Conservation (phyloP, 345 rosid species). For the Gossypium arboreum region DNA sequence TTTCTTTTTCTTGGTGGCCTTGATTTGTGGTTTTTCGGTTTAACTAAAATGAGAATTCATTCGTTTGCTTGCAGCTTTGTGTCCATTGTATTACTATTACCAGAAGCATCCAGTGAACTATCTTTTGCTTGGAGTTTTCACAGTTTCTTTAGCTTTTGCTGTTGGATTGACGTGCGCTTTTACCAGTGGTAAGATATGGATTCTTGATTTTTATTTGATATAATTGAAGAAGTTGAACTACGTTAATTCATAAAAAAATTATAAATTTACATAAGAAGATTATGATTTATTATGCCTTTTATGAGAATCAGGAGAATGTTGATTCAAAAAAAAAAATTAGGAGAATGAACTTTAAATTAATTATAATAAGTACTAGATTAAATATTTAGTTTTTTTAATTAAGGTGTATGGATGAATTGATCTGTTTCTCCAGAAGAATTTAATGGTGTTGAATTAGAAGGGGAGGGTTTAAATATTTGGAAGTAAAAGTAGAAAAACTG, state of each 20-base stretch:
- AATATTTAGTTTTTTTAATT: no score
- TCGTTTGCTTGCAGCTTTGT: conserved; percentile 47
- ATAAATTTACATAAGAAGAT: no score
- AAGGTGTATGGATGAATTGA: not conserved
- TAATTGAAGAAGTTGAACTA: not conserved
- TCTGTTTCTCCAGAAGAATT: no score
- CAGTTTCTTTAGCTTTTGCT: conserved; percentile 61
- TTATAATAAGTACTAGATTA: no score
- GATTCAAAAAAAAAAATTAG: no score
- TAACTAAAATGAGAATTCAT: not conserved
- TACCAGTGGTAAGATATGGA: conserved; percentile 46
- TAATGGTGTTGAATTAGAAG: no score
- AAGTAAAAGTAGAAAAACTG: no score
- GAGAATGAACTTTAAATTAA: no score
- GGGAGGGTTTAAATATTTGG: no score
- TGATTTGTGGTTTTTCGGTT: not conserved
- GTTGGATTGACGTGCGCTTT: conserved; percentile 87
- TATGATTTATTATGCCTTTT: no score
- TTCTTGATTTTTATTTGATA: not conserved
- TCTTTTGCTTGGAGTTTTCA: conserved; percentile 66
- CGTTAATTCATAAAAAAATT: no score
- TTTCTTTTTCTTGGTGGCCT: not conserved
- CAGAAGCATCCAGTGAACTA: conserved; percentile 91
- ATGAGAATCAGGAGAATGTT: no score
- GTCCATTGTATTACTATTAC: conserved; percentile 78